Conservation (phyloP, 2,329 filamentous ascomycete species). For the Fusarium aywerte region DNA sequence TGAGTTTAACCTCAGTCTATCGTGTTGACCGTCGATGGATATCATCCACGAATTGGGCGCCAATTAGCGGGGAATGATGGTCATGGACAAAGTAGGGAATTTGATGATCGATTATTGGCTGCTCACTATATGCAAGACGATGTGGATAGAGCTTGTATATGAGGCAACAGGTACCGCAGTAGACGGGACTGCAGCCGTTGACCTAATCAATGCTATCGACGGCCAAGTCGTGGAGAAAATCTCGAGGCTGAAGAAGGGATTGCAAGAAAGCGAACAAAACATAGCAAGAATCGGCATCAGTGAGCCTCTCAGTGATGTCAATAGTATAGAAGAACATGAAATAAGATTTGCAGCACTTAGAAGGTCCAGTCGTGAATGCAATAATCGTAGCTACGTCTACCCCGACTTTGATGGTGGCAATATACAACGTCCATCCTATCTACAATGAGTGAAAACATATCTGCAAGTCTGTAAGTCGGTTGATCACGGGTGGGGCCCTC, state of each 20-base stretch:
- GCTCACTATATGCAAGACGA: slow-evolving; percentile 15
- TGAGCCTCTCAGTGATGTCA: background rate
- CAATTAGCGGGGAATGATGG: background rate
- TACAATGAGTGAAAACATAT: background rate
- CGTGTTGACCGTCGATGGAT: background rate
- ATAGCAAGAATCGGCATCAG: background rate
- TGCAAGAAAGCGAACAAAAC: background rate
- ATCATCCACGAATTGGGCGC: background rate
- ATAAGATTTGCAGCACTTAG: background rate
- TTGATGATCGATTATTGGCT: slow-evolving; percentile 6
- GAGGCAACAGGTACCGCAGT: slow-evolving; percentile 17
- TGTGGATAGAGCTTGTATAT: slow-evolving; percentile 41
- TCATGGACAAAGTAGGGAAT: background rate
- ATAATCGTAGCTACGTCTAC: background rate
- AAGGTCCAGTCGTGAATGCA: background rate
- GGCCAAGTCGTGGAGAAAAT: background rate
- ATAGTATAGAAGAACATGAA: background rate
- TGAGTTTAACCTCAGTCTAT: slow-evolving; percentile 26
- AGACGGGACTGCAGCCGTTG: slow-evolving; percentile 6
- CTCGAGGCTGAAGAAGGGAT: background rate
- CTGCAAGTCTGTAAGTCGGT: background rate
- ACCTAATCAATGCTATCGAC: background rate
- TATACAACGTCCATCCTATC: background rate
- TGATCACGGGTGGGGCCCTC: background rate
- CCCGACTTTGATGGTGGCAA: background rate